phyloP scores from a whole-genome alignment of 2,329 filamentous ascomycete genomes.

The Purpureocillium lavendulum region DNA sequence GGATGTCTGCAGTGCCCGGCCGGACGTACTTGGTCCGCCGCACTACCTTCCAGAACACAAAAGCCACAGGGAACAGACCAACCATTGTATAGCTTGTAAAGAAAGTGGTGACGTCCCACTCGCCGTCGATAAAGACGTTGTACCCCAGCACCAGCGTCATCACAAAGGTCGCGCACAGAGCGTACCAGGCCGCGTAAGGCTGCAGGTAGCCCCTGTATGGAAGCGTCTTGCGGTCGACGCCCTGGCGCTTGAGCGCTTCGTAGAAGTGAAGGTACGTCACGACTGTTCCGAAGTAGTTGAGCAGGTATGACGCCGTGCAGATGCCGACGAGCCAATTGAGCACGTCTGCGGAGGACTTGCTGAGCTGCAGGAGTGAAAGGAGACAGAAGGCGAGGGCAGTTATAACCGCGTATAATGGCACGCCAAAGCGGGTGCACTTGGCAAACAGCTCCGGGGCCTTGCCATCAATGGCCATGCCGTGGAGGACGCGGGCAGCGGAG shows the following conservation, averaged over 20 bases:
- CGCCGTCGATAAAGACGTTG: no score
- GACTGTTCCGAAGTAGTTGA: slow-evolving; percentile 48
- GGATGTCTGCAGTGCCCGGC: no score
- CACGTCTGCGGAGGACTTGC: slow-evolving; percentile 42
- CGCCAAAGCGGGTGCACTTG: slow-evolving; percentile 19
- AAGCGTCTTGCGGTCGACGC: slow-evolving; percentile 40
- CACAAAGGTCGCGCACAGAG: background rate
- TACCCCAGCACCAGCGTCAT: no score
- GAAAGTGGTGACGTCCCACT: no score
- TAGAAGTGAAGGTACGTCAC: slow-evolving; percentile 51
- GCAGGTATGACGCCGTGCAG: slow-evolving; percentile 33
- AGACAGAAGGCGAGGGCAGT: slow-evolving; percentile 10
- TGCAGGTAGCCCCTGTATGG: slow-evolving; percentile 54
- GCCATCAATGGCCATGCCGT: slow-evolving; percentile 43
- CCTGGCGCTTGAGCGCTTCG: slow-evolving; percentile 38
- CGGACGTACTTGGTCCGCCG: no score
- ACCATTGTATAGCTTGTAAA: no score
- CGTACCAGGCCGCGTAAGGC: slow-evolving; percentile 40
- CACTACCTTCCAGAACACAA: no score
- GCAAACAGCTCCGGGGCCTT: slow-evolving; percentile 34
- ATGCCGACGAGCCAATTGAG: slow-evolving; percentile 53
- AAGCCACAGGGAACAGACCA: no score
- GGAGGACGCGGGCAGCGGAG: slow-evolving; percentile 48
- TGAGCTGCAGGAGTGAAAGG: slow-evolving; percentile 9
- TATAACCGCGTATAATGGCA: slow-evolving; percentile 10